Percentiles rank a stretch among this genome's conserved stretches.
Evolutionary conservation across 169 alveolate genomes (phyloP).

Genomic region (Eimeria mitis): DNA sequence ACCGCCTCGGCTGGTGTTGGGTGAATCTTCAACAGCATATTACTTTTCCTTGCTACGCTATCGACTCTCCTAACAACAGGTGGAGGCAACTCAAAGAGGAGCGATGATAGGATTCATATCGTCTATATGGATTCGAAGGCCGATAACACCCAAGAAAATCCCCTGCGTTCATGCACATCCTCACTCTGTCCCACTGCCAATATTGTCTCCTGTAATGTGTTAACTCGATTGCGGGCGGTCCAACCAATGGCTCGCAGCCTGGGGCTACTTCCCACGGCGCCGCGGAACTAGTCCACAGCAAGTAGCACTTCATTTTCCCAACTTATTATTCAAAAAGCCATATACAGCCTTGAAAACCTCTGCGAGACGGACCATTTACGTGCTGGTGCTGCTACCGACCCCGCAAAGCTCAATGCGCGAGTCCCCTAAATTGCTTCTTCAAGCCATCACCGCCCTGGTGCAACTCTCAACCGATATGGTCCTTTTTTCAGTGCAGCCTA

Average conservation of each 20-base stretch:
- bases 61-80: not conserved
- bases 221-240: not conserved
- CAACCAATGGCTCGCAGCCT: constrained; percentile 46
- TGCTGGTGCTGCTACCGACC: not conserved
- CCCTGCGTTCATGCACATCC: too few relatives aligned
- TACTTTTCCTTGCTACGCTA: not conserved
- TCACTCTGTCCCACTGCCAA: not conserved
- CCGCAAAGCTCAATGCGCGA: not conserved
- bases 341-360: not conserved
- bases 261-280: not conserved
- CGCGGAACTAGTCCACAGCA: not conserved
- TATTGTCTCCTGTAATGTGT: not conserved
- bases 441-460: not conserved
- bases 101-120: too few relatives aligned
- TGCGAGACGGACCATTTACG: not conserved
- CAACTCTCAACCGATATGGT: not conserved
- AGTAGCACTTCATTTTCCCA: not conserved
- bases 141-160: not conserved
- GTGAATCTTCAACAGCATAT: not conserved
- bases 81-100: too few relatives aligned
- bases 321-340: not conserved
- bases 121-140: not conserved
- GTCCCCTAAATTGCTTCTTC: not conserved
- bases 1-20: not conserved
- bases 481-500: not conserved